A percentile compares a stretch with the other conserved stretches of the same genome.
phyloP scores from a whole-genome alignment of 768 basidiomycete genomes.

The Mycena capillaripes region DNA sequence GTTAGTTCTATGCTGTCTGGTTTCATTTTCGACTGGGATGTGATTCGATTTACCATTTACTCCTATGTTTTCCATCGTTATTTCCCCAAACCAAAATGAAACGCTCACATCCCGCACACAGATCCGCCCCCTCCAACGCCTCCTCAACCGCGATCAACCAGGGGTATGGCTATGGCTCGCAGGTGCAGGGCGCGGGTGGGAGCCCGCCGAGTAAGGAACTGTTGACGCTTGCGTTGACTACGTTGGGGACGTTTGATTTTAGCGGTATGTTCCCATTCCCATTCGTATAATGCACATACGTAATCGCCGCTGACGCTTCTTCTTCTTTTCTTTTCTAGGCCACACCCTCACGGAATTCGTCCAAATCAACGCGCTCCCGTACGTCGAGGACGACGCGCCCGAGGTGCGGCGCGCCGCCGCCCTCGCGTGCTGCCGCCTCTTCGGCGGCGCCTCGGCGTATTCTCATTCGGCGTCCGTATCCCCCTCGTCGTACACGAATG shows the following conservation, averaged over 20 bases:
- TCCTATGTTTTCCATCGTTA: no score
- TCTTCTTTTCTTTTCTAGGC: constrained; percentile 66
- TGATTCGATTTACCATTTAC: no score
- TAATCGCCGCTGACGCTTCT: background rate
- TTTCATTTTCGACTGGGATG: no score
- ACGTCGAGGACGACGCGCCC: constrained; percentile 92
- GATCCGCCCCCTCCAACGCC: background rate
- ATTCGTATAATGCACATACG: background rate
- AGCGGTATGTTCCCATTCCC: constrained; percentile 68
- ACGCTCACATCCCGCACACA: background rate
- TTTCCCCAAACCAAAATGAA: no score
- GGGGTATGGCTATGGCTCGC: constrained; percentile 56
- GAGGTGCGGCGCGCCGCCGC: constrained; percentile 94
- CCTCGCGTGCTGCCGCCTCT: constrained; percentile 90
- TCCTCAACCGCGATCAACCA: constrained; percentile 41
- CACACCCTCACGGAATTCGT: constrained; percentile 97
- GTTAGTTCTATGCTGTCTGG: background rate
- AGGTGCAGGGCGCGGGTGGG: background rate
- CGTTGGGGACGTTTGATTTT: constrained; percentile 95
- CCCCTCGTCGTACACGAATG: background rate
- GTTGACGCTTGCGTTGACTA: constrained; percentile 86
- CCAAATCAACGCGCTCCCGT: constrained; percentile 90
- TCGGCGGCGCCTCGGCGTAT: constrained; percentile 70
- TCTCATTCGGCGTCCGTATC: background rate
- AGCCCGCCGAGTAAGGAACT: constrained; percentile 58